Conservation (phyloP, 805 yeast genomes). For the Candida insectorum region DNA sequence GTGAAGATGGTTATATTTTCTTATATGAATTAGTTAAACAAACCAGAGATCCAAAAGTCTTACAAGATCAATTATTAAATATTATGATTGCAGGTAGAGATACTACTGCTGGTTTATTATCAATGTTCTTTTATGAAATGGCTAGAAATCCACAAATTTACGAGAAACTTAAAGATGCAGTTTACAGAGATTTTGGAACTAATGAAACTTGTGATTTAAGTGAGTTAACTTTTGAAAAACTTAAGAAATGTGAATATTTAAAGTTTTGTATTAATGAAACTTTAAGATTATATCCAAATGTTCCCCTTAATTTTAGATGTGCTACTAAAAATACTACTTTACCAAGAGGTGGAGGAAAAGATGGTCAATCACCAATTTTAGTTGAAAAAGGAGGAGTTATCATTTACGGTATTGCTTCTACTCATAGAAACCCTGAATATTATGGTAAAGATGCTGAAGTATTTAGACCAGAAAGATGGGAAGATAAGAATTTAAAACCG, state of each 20-base stretch:
- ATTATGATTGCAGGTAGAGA: slow-evolving; percentile 40
- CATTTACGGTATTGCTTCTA: slow-evolving; percentile 34
- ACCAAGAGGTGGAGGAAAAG: slow-evolving; percentile 38
- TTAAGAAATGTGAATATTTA: slow-evolving; percentile 32
- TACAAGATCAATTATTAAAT: slow-evolving; percentile 39
- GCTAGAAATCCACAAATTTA: slow-evolving; percentile 29
- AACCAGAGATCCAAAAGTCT: slow-evolving; percentile 33
- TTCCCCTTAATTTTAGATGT: slow-evolving; percentile 30
- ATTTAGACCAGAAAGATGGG: slow-evolving; percentile 51
- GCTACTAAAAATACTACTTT: slow-evolving; percentile 29
- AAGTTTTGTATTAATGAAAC: slow-evolving; percentile 29
- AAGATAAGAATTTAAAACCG: slow-evolving; percentile 24
- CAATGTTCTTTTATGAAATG: slow-evolving; percentile 28
- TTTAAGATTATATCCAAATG: slow-evolving; percentile 33
- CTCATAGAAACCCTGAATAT: slow-evolving; percentile 38
- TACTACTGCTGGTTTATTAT: slow-evolving; percentile 35
- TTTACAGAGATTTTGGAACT: slow-evolving; percentile 23
- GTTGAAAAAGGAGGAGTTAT: slow-evolving; percentile 43
- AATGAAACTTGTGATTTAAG: slow-evolving; percentile 20
- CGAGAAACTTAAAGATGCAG: slow-evolving; percentile 24
- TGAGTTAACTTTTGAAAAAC: slow-evolving; percentile 28
- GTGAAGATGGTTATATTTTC: slow-evolving; percentile 32
- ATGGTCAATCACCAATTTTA: slow-evolving; percentile 33
- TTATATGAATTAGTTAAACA: slow-evolving; percentile 40
- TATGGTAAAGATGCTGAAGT: slow-evolving; percentile 46